Conservation (phyloP, 495 filamentous ascomycete genomes). For the Trichoderma parareesei region DNA sequence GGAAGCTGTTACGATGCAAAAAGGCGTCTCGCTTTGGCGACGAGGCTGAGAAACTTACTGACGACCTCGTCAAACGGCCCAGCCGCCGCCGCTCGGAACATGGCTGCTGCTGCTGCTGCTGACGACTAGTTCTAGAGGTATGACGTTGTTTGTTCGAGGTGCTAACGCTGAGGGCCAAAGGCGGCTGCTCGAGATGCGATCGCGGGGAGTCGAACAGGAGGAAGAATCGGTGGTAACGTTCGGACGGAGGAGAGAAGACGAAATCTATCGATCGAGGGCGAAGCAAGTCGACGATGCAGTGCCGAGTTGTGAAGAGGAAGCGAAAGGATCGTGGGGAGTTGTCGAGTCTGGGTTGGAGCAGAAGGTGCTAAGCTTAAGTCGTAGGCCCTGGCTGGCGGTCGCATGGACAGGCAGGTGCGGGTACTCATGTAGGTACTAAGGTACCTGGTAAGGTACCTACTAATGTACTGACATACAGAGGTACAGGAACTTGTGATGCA, state of each 20-base stretch:
- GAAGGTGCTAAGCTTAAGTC: not conserved
- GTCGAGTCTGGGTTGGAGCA: not conserved
- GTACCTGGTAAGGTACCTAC: not conserved
- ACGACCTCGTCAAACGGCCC: slow-evolving; percentile 45
- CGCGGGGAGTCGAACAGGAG: not conserved
- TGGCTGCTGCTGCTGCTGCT: slow-evolving; percentile 19
- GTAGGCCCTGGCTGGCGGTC: no score
- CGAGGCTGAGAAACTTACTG: slow-evolving; percentile 26
- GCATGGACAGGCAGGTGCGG: not conserved
- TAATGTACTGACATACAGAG: no score
- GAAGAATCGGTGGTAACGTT: not conserved
- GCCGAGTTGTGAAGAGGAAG: not conserved
- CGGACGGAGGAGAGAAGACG: not conserved
- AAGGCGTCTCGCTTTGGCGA: not conserved
- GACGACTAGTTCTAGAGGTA: not conserved
- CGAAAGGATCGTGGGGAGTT: not conserved
- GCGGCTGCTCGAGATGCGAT: slow-evolving; percentile 10
- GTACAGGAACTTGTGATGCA: no score
- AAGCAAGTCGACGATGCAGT: not conserved
- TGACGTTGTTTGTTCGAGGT: not conserved
- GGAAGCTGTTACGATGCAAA: not conserved
- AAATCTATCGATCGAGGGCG: not conserved
- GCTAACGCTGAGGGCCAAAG: not conserved
- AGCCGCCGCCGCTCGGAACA: slow-evolving; percentile 44
- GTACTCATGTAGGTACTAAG: no score